Conservation (phyloP, 345 rosid genomes). For the Aquilaria malaccensis region DNA sequence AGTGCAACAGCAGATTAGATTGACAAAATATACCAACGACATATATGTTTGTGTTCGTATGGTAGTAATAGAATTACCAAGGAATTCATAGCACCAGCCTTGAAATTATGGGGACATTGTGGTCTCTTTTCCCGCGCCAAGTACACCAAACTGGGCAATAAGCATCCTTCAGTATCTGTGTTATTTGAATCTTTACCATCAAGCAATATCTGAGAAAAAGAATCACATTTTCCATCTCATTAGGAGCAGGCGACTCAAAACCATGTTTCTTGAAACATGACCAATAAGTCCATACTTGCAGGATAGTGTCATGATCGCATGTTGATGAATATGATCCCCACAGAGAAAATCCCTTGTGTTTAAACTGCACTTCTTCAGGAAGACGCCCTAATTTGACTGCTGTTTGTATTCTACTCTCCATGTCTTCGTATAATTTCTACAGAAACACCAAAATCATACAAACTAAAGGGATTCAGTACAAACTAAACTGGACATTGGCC, state of each 20-base stretch:
- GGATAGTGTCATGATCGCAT: constrained; percentile 40
- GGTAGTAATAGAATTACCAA: constrained; percentile 27
- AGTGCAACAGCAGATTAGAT: too few species aligned
- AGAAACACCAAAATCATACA: neutral
- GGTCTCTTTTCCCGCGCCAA: constrained; percentile 67
- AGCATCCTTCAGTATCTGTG: constrained; percentile 18
- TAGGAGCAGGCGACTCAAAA: neutral
- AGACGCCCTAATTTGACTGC: neutral
- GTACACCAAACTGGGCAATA: constrained; percentile 55
- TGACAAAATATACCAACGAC: too few species aligned
- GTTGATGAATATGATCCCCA: constrained; percentile 36
- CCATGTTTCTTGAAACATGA: neutral
- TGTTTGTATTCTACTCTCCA: constrained; percentile 12
- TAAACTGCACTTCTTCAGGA: constrained; percentile 7
- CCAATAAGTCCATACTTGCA: constrained; percentile 29
- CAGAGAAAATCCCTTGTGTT: constrained; percentile 19
- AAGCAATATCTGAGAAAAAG: constrained; percentile 28
- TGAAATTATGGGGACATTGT: constrained; percentile 52
- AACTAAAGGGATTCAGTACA: neutral
- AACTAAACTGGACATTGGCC: too few species aligned
- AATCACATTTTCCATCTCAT: neutral
- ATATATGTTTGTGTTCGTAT: too few species aligned
- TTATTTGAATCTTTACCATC: constrained; percentile 32
- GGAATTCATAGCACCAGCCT: constrained; percentile 81
- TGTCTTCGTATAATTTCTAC: constrained; percentile 17